These are phyloP conservation scores for Pistacia integerrima DNA, from an alignment of 345 rosid species.

Conservation along the genomic window DNA sequence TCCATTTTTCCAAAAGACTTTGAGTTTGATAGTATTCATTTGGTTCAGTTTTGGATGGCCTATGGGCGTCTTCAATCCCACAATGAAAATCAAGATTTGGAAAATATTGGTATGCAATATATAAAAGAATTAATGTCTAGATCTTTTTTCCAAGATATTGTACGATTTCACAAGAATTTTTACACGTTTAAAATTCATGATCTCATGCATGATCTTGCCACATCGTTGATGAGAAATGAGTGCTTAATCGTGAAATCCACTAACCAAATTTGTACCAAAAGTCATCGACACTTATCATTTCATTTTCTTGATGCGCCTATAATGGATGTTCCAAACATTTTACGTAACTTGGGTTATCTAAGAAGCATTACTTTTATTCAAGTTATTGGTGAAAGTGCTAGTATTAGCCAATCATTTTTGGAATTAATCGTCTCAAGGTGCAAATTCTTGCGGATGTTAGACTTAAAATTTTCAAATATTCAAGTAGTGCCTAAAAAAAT, in stretches of 20 bases:
- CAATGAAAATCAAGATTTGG: background rate
- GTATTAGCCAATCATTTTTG: constrained; percentile 6
- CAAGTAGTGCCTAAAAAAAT: constrained; percentile 6
- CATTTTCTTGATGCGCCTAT: background rate
- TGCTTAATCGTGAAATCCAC: background rate
- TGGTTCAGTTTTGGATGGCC: background rate
- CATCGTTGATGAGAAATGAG: background rate
- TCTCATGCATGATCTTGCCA: background rate
- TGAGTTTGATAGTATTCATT: no score
- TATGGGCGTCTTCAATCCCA: background rate
- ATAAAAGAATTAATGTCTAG: background rate
- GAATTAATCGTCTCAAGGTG: constrained; percentile 16
- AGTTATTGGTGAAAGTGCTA: background rate
- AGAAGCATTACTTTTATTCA: constrained; percentile 21
- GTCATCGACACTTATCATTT: background rate
- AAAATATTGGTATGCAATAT: background rate
- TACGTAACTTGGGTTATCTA: background rate
- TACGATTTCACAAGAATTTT: accelerated
- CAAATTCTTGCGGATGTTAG: constrained; percentile 14
- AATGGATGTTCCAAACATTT: background rate
- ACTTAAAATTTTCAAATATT: constrained; percentile 4
- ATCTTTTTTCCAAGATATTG: background rate
- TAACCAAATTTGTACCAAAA: background rate
- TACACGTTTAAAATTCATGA: background rate
- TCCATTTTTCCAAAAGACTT: background rate